phyloP scores from a whole-genome alignment of 2,329 filamentous ascomycete genomes.

The Rhinocladiella similis region DNA sequence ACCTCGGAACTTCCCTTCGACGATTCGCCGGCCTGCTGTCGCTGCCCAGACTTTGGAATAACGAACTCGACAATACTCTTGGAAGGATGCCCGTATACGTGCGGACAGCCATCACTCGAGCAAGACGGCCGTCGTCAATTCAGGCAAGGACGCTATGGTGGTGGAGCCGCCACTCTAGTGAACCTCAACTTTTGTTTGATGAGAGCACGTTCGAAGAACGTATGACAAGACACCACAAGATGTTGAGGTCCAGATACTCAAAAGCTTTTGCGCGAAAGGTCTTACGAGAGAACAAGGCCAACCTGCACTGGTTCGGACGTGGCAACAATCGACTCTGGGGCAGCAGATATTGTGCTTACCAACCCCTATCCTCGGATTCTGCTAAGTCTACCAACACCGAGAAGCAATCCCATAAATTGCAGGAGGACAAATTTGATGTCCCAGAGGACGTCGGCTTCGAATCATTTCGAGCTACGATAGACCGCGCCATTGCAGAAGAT shows the following conservation, averaged over 20 bases:
- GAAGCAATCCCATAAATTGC: neutral
- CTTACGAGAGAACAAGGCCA: constrained; percentile 27
- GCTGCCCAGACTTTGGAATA: neutral
- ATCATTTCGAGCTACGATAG: constrained; percentile 37
- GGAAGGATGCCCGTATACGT: constrained; percentile 3
- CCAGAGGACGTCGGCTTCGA: constrained; percentile 35
- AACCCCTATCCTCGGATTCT: constrained; percentile 15
- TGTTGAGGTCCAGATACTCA: constrained; percentile 28
- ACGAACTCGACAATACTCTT: neutral
- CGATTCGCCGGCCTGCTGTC: neutral
- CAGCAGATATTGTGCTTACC: constrained; percentile 13
- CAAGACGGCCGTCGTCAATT: constrained; percentile 1
- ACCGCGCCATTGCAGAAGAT: constrained; percentile 37
- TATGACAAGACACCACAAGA: constrained; percentile 23
- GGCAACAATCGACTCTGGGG: constrained; percentile 1
- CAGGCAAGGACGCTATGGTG: constrained; percentile 29
- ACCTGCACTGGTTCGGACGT: constrained; percentile 13
- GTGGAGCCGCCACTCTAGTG: constrained; percentile 23
- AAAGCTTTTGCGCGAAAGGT: constrained; percentile 24
- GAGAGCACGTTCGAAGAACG: constrained; percentile 26
- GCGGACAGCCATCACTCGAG: constrained; percentile 9
- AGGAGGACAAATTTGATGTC: neutral
- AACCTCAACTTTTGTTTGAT: constrained; percentile 12
- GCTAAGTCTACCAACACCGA: constrained; percentile 11
- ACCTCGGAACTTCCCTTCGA: neutral